Evolutionary conservation across 345 rosid genomes (phyloP).

Genomic region (Lepidium aucheri): DNA sequence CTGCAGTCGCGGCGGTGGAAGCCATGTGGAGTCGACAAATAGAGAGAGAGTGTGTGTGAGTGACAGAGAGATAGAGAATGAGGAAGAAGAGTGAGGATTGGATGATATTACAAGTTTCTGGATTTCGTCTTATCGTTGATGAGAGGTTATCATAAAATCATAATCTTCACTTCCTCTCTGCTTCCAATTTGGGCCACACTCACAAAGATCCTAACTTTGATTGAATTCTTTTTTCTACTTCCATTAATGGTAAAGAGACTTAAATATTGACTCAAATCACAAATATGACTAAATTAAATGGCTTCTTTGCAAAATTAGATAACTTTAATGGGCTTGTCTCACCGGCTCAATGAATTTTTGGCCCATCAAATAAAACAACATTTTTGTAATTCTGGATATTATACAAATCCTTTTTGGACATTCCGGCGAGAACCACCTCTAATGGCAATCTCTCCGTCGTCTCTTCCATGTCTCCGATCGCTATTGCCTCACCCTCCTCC

Average conservation of each 20-base stretch:
- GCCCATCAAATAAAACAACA: neutral
- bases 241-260: neutral
- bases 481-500: conserved; percentile 2
- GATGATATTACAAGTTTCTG: neutral
- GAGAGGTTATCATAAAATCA: conserved; percentile 43
- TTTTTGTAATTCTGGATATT: no score
- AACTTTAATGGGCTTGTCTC: neutral
- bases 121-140: conserved; percentile 50
- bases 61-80: neutral
- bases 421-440: neutral
- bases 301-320: neutral
- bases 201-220: neutral
- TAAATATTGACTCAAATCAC: neutral
- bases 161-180: conserved; percentile 14
- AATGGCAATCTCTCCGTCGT: conserved; percentile 18
- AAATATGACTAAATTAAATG: neutral
- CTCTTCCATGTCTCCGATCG: conserved; percentile 9
- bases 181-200: conserved; percentile 2
- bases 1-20: conserved; percentile 57
- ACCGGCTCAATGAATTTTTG: neutral
- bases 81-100: conserved; percentile 17
- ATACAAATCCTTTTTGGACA: neutral
- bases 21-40: conserved; percentile 32
- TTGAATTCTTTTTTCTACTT: neutral
- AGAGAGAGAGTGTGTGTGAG: neutral